Percentiles rank a stretch among this genome's conserved stretches.
phyloP scores from a whole-genome alignment of 345 rosid species.

The Pelargonium nanum region DNA sequence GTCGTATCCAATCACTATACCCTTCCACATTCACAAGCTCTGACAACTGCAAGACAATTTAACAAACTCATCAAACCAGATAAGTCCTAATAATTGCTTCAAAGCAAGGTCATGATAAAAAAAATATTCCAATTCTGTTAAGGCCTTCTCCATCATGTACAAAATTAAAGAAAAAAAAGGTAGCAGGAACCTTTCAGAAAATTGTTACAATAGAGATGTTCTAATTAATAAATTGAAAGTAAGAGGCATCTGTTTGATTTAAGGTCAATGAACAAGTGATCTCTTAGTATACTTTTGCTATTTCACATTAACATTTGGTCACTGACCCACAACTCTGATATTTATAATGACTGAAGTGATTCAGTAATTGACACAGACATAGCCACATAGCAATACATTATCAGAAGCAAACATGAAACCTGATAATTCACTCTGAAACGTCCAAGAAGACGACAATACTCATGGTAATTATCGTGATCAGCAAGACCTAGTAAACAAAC shows the following conservation, averaged over 20 bases:
- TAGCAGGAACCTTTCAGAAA: no score
- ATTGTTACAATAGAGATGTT: no score
- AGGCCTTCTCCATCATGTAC: no score
- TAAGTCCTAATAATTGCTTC: not conserved
- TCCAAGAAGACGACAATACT: conserved; percentile 95
- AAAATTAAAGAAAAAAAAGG: no score
- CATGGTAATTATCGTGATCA: conserved; percentile 99
- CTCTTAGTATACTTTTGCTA: not conserved
- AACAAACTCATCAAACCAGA: not conserved
- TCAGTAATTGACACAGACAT: not conserved
- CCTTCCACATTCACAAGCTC: conserved; percentile 99
- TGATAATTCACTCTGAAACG: conserved; percentile 91
- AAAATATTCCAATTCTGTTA: no score
- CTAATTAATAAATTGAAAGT: no score
- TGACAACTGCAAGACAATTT: conserved; percentile 57
- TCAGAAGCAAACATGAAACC: conserved; percentile 28
- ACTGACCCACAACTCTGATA: no score
- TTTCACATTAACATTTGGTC: no score
- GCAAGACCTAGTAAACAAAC: conserved; percentile 67
- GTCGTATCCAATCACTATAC: conserved; percentile 92
- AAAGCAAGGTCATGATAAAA: not conserved
- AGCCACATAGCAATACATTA: not conserved
- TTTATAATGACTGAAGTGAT: not conserved
- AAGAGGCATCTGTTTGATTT: not conserved
- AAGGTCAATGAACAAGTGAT: not conserved